These are phyloP conservation scores for Baorangia bicolor DNA, from an alignment of 768 basidiomycete species.

Conservation along the genomic window DNA sequence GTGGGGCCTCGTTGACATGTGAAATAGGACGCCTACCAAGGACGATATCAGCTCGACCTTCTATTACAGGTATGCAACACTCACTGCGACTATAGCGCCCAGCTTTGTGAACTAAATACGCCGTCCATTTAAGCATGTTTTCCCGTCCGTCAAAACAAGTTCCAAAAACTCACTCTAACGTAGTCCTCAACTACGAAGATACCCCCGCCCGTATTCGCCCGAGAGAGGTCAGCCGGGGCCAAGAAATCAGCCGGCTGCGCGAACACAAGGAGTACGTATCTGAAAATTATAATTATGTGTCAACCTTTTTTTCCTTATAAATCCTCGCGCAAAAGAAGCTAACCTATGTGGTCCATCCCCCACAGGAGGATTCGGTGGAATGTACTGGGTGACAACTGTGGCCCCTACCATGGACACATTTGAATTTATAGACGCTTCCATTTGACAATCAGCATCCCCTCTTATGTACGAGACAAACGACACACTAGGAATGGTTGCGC, in stretches of 20 bases:
- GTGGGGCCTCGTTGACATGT: slow-evolving; percentile 68
- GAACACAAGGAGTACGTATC: slow-evolving; percentile 69
- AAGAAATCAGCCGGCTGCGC: slow-evolving; percentile 61
- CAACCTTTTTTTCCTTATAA: not conserved
- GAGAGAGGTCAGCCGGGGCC: slow-evolving; percentile 55
- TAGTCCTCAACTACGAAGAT: slow-evolving; percentile 59
- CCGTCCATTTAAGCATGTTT: not conserved
- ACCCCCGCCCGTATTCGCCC: slow-evolving; percentile 49
- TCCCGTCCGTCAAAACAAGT: not conserved
- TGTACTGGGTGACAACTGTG: slow-evolving; percentile 59
- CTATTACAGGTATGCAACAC: slow-evolving; percentile 16
- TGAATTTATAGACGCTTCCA: slow-evolving; percentile 25
- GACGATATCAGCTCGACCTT: slow-evolving; percentile 3
- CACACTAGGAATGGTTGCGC: slow-evolving; percentile 49
- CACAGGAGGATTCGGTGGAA: slow-evolving; percentile 65
- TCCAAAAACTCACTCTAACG: slow-evolving; percentile 40
- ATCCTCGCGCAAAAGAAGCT: slow-evolving; percentile 3
- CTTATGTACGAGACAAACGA: not conserved
- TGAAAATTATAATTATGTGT: slow-evolving; percentile 24
- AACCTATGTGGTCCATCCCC: slow-evolving; percentile 77
- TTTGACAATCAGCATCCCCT: not conserved
- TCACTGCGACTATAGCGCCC: slow-evolving; percentile 59
- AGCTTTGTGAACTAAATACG: slow-evolving; percentile 48
- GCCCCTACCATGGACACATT: slow-evolving; percentile 44
- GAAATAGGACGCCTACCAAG: slow-evolving; percentile 62